These are phyloP conservation scores for Saccharomycopsis lassenensis DNA, from an alignment of 805 yeast species.

Conservation along the genomic window DNA sequence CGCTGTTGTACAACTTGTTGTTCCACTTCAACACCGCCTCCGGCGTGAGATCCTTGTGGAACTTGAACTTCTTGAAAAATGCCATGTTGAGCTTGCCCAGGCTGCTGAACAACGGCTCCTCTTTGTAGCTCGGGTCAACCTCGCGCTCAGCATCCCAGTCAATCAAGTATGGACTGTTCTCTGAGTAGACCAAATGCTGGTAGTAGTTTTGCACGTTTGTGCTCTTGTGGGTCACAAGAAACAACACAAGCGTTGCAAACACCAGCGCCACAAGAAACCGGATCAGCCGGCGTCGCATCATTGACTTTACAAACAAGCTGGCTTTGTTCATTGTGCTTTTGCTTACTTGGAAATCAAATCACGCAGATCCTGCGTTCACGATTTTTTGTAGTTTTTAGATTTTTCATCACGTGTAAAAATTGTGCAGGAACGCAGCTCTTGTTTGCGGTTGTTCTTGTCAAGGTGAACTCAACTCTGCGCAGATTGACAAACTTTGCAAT, in stretches of 20 bases:
- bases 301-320: too few relatives aligned
- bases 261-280: conserved; percentile 4
- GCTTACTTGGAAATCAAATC: too few relatives aligned
- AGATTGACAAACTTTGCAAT: too few relatives aligned
- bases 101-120: conserved; percentile 17
- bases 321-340: too few relatives aligned
- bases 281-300: conserved; percentile 1
- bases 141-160: conserved; percentile 9
- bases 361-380: too few relatives aligned
- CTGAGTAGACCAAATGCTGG: conserved; percentile 3
- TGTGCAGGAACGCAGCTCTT: too few relatives aligned
- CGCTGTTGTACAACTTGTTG: conserved; percentile 27
- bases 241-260: not conserved
- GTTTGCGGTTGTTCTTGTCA: too few relatives aligned
- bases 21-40: conserved; percentile 24
- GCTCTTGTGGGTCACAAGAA: conserved; percentile 11
- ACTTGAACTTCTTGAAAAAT: conserved; percentile 16
- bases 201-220: conserved; percentile 5
- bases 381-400: too few relatives aligned
- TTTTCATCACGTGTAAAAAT: too few relatives aligned
- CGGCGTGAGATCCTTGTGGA: conserved; percentile 14
- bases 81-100: conserved; percentile 12
- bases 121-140: conserved; percentile 13
- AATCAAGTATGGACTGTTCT: conserved; percentile 8
- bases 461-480: too few relatives aligned